Percentiles rank a stretch among this genome's conserved stretches.
Conservation (phyloP, 169 alveolate genomes). For the Plasmodium inui region DNA sequence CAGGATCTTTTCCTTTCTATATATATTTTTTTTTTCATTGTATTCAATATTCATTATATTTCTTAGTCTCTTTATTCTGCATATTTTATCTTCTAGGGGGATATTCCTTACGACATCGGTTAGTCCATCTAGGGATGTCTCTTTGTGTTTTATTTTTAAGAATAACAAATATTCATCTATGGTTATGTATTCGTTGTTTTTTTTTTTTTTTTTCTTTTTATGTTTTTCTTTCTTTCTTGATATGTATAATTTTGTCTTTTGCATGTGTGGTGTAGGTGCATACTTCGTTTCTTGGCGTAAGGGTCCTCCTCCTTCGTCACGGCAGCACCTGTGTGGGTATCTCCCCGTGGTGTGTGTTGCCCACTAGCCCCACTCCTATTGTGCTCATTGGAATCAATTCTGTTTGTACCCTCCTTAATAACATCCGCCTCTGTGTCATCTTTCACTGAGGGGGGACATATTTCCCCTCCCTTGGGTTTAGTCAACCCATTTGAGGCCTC, state of each 20-base stretch:
- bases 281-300: not conserved
- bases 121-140: constrained; percentile 22
- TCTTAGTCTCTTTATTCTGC: constrained; percentile 40
- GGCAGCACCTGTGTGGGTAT: not conserved
- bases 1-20: constrained; percentile 52
- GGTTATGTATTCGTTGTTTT: constrained; percentile 9
- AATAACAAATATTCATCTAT: constrained; percentile 71
- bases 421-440: not conserved
- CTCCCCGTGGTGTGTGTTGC: not conserved
- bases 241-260: not conserved
- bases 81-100: constrained; percentile 31
- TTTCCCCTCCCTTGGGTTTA: not conserved
- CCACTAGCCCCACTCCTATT: not conserved
- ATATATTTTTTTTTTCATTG: constrained; percentile 37
- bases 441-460: not conserved
- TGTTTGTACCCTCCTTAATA: not conserved
- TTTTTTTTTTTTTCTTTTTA: not conserved
- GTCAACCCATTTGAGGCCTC: not conserved
- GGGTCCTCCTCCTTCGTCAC: not conserved
- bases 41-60: constrained; percentile 30
- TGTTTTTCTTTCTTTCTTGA: not conserved
- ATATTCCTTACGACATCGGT: constrained; percentile 9
- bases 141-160: constrained; percentile 58
- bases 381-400: not conserved
- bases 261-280: not conserved